Conservation (phyloP, 352 stramenopile genomes). For the Plasmopara halstedii region DNA sequence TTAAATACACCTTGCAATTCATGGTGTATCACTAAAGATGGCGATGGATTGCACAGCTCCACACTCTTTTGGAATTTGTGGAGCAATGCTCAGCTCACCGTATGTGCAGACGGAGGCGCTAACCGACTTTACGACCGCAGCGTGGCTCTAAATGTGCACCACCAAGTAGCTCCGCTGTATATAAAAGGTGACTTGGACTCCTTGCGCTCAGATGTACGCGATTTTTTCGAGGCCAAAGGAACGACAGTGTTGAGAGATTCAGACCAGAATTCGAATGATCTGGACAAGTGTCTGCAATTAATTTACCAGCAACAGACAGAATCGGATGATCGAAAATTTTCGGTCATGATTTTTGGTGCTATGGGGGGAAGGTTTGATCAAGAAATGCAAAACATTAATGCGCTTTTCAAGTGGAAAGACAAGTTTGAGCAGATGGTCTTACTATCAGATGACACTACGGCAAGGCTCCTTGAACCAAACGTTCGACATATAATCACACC, state of each 20-base stretch:
- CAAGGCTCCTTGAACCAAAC: slow-evolving; percentile 64
- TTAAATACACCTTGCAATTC: slow-evolving; percentile 43
- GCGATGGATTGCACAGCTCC: slow-evolving; percentile 9
- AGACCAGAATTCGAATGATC: slow-evolving; percentile 92
- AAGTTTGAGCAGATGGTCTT: slow-evolving; percentile 81
- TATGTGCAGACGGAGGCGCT: slow-evolving; percentile 94
- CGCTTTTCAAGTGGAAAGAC: slow-evolving; percentile 84
- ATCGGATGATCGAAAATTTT: slow-evolving; percentile 34
- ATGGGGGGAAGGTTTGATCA: slow-evolving; percentile 97
- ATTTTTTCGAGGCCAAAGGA: slow-evolving; percentile 73
- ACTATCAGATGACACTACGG: slow-evolving; percentile 87
- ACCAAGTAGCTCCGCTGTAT: slow-evolving; percentile 69
- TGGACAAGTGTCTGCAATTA: slow-evolving; percentile 88
- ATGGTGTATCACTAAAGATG: slow-evolving; percentile 29
- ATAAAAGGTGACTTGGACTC: slow-evolving; percentile 96
- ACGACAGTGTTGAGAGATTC: slow-evolving; percentile 65
- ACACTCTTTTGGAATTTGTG: slow-evolving; percentile 71
- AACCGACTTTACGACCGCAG: slow-evolving; percentile 90
- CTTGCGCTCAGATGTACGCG: slow-evolving; percentile 73
- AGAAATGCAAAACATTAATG: slow-evolving; percentile 94
- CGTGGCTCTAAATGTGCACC: slow-evolving; percentile 23
- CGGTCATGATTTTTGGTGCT: slow-evolving; percentile 88
- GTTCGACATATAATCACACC: slow-evolving; percentile 61
- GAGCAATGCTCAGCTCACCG: slow-evolving; percentile 47
- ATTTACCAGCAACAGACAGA: slow-evolving; percentile 32